Evolutionary conservation across 2,329 filamentous ascomycete genomes (phyloP).

Genomic region (Trichoderma cornu-damae): DNA sequence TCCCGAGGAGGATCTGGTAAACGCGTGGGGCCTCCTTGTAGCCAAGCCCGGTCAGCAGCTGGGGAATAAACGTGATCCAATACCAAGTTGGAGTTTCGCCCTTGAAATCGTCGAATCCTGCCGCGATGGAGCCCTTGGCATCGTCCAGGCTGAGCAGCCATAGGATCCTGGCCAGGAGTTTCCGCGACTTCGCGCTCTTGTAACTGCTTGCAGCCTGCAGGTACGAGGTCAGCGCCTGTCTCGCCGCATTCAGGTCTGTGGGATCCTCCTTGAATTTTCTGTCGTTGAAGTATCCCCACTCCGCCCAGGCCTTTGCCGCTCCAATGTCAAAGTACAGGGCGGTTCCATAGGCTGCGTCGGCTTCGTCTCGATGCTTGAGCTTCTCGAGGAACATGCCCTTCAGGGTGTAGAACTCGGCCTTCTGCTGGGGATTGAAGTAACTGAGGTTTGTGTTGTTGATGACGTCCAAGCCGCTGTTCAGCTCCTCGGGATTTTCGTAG

Average conservation of each 20-base stretch:
- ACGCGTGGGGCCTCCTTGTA: constrained; percentile 87
- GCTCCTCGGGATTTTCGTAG: constrained; percentile 90
- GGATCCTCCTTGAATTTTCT: constrained; percentile 91
- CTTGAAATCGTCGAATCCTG: constrained; percentile 92
- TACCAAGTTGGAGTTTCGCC: constrained; percentile 98
- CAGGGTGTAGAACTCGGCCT: constrained; percentile 97
- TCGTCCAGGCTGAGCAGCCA: constrained; percentile 96
- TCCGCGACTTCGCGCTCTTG: constrained; percentile 94
- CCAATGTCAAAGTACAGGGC: constrained; percentile 94
- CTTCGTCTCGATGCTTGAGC: constrained; percentile 81
- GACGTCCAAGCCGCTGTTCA: constrained; percentile 89
- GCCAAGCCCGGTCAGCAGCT: constrained; percentile 84
- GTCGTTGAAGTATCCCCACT: constrained; percentile 99
- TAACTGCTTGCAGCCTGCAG: constrained; percentile 93
- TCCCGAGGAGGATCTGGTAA: constrained; percentile 80
- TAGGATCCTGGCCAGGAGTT: constrained; percentile 84
- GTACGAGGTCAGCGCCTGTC: constrained; percentile 92
- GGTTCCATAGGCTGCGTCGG: constrained; percentile 89
- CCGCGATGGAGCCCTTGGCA: constrained; percentile 72
- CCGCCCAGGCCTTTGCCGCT: constrained; percentile 94
- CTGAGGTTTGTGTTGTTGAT: constrained; percentile 99
- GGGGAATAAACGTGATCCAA: constrained; percentile 98
- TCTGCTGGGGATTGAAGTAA: constrained; percentile 93
- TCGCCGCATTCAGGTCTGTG: constrained; percentile 72
- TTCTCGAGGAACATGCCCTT: constrained; percentile 99